Base-by-base conservation (phyloP, 108 stramenopile species). In the Skeletonema potamos region DNA sequence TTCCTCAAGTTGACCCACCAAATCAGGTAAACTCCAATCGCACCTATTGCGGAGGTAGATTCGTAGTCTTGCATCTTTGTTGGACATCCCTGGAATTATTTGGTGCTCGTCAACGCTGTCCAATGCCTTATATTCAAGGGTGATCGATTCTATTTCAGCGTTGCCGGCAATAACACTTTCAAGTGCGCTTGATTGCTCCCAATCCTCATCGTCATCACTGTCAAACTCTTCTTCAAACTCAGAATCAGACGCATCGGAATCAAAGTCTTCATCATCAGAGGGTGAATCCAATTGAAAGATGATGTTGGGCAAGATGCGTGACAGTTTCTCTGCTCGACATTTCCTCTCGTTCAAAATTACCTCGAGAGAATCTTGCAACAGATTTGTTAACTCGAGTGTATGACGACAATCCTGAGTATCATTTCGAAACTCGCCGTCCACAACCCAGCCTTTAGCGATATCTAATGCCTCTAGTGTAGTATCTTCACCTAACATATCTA, bases 1-100 rank as follows among this genome's bases (percentile, higher is more conserved):
- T 18, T 68, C 60, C 62, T 79, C 71, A 48, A 79, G 54, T 28
- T 72, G 70, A 27, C 54, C 17, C 1, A 79, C 66, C 29, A 79
- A 36, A 56, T 79, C 78, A 11, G 78, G 71, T 12, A 79, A 43
- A 18, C 44, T 58, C 78, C 78, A 79, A 48, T 79, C 78, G 8
- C 39, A 26, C 10, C 54, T 30, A 54, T 79, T 79, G 13, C 78
- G 65, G 28, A 79, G 24, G 17, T 79, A 79, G 9, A 79, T 72
- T 18, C 76, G 51, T 17, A 22, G 39, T 11, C 68, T 68, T 22
- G 56, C 58, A 46, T 65, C 64, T 37, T 59, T 54, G 44, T 77
- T 70, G 29, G 64, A 70, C 46, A 77, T 48, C 3, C 76, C 76
- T 33, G 61, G 66, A 33, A 72, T 67, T 4, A 72, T 68, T 18